phyloP scores from a whole-genome alignment of 1,139 yeast species.

The Casaregolazyma lundiana region DNA sequence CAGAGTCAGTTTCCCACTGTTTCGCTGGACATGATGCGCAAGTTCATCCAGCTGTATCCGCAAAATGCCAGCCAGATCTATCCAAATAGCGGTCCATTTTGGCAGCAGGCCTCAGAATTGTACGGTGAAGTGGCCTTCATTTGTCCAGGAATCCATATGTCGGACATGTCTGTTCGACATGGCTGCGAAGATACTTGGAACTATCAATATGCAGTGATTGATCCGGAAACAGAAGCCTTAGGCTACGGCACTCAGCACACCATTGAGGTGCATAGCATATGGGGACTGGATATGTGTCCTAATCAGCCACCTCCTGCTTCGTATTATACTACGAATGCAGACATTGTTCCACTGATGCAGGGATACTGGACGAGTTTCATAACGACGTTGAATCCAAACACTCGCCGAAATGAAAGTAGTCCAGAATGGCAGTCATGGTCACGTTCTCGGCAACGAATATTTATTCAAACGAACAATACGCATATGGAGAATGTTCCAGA shows the following conservation, averaged over 20 bases:
- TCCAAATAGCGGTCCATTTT: constrained; percentile 9
- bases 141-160: constrained; percentile 12
- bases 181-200: constrained; percentile 9
- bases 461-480: constrained; percentile 10
- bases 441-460: constrained; percentile 2
- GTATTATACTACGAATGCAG: constrained; percentile 9
- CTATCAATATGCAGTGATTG: constrained; percentile 11
- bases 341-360: constrained; percentile 12
- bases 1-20: constrained; percentile 7
- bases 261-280: constrained; percentile 8
- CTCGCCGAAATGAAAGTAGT: background rate
- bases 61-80: constrained; percentile 2
- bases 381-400: constrained; percentile 8
- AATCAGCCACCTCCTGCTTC: constrained; percentile 7
- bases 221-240: background rate
- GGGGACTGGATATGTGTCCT: constrained; percentile 10
- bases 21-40: background rate
- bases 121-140: constrained; percentile 13
- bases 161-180: constrained; percentile 7
- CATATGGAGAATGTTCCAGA: constrained; percentile 10
- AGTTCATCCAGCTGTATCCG: constrained; percentile 1
- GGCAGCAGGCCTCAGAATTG: constrained; percentile 10
- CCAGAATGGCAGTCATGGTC: constrained; percentile 12
- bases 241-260: constrained; percentile 11
- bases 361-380: constrained; percentile 13